These are phyloP conservation scores for Monosporascus sp. DNA, from an alignment of 2,329 filamentous ascomycete species.

Conservation along the genomic window DNA sequence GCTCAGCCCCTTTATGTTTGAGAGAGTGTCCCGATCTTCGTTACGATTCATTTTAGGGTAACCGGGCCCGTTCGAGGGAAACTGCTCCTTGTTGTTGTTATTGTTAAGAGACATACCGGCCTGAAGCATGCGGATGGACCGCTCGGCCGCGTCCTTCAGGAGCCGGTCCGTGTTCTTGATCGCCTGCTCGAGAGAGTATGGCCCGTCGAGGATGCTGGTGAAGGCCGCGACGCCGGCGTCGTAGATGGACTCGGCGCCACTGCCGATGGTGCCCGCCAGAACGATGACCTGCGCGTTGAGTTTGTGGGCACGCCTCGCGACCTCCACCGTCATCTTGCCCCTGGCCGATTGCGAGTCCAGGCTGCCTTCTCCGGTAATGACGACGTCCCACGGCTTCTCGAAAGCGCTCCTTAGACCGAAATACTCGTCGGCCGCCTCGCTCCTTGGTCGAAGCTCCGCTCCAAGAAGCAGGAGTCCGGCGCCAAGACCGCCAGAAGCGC, in stretches of 20 bases:
- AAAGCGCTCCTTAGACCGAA: conserved; percentile 41
- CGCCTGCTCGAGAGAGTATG: conserved; percentile 22
- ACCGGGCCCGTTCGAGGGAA: not conserved
- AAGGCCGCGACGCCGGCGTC: conserved; percentile 28
- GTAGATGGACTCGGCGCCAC: conserved; percentile 25
- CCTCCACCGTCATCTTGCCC: conserved; percentile 49
- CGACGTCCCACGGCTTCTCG: conserved; percentile 38
- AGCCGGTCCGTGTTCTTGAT: conserved; percentile 20
- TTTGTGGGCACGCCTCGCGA: conserved; percentile 40
- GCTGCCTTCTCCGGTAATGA: conserved; percentile 47
- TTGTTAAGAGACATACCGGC: not conserved
- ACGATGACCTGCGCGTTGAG: conserved; percentile 39
- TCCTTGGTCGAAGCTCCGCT: conserved; percentile 38
- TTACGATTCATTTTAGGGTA: too few species aligned
- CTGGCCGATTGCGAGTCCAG: conserved; percentile 45
- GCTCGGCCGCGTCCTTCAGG: conserved; percentile 21
- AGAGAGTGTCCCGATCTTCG: too few species aligned
- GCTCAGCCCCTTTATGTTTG: too few species aligned
- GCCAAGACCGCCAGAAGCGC: conserved; percentile 47
- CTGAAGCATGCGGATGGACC: conserved; percentile 21
- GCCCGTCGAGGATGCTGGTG: conserved; percentile 23
- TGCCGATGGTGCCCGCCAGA: conserved; percentile 31
- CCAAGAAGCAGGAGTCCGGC: conserved; percentile 44
- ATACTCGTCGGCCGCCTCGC: conserved; percentile 45
- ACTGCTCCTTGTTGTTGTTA: not conserved